Base-by-base conservation (phyloP, 768 basidiomycete genomes). In the Amanita inopinata region DNA sequence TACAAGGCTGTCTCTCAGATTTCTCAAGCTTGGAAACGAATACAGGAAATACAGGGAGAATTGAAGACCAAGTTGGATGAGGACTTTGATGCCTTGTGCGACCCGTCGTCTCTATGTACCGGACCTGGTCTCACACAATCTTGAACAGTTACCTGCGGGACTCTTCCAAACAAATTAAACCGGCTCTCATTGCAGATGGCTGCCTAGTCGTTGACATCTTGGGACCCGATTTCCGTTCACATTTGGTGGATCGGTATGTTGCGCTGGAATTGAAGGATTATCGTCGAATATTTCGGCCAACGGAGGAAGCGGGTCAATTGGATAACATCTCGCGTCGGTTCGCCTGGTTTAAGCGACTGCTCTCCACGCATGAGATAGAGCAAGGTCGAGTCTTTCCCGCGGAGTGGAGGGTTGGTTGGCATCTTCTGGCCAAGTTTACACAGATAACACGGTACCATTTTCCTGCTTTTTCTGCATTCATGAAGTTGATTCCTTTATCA, bases 221-320 rank as follows among this genome's bases (percentile, higher is more conserved):
- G 0, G 93, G 93, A 1, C 63, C 69, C 4, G 94, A 98, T 46
- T 81, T 89, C 46, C 82, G 86, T 56, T 67, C 59, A 7, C 80
- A 85, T 43, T 72, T 96, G 42, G 70, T 98, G 9, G 88, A 93
- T 40, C 82, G 91, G 39, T 96, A 96, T 53, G 80, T 89, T 15
- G 77, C 83, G 7, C 71, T 93, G 11, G 89, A 96, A 51, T 71
- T 99, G 18, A 89, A 90, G 56, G 96, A 98, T 57, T 99, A 98
- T 57, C 81, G 92, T 8, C 82, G 92, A 15, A 93, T 99, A 56
- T 98, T 99, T 64, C 79, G 86, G 37, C 77, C 86, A 5, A 81
- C 80, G 4, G 92, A 96, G 49, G 96, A 98, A 61, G 91, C 96
- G 1, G 96, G 94, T 3, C 90, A 96, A 53, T 69, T 99, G 34